phyloP scores from a whole-genome alignment of 2,329 filamentous ascomycete genomes.

The Colletotrichum tanaceti region DNA sequence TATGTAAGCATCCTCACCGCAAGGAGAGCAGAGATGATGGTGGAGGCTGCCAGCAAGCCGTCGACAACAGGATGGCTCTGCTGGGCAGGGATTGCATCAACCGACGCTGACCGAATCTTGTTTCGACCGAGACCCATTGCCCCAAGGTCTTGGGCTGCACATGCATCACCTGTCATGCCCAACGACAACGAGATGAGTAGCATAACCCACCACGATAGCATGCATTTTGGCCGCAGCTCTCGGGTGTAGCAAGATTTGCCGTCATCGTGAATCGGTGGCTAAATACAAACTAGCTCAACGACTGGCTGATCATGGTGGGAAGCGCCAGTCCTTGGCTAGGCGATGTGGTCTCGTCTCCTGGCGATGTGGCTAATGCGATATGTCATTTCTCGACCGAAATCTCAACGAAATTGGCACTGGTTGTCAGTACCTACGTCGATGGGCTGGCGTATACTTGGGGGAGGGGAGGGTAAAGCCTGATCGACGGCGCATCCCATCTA shows the following conservation, averaged over 20 bases:
- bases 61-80: neutral
- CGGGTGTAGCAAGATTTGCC: neutral
- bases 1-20: constrained; percentile 33
- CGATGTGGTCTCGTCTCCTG: constrained; percentile 5
- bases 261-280: neutral
- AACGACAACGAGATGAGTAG: no score
- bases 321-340: constrained; percentile 1
- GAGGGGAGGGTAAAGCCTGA: constrained; percentile 14
- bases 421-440: constrained; percentile 3
- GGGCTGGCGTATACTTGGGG: constrained; percentile 11
- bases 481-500: constrained; percentile 30
- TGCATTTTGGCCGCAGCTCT: neutral
- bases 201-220: no score
- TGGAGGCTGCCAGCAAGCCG: neutral
- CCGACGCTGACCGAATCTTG: neutral
- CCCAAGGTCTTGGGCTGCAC: no score
- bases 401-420: constrained; percentile 15
- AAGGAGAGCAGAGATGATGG: constrained; percentile 1
- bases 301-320: constrained; percentile 6
- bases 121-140: no score
- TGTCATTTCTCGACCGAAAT: constrained; percentile 12
- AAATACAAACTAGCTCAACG: constrained; percentile 3
- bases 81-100: neutral
- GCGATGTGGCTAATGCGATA: constrained; percentile 28
- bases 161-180: no score